Evolutionary conservation across 2,329 filamentous ascomycete genomes (phyloP).

Genomic region (Diplocarpon rosae): DNA sequence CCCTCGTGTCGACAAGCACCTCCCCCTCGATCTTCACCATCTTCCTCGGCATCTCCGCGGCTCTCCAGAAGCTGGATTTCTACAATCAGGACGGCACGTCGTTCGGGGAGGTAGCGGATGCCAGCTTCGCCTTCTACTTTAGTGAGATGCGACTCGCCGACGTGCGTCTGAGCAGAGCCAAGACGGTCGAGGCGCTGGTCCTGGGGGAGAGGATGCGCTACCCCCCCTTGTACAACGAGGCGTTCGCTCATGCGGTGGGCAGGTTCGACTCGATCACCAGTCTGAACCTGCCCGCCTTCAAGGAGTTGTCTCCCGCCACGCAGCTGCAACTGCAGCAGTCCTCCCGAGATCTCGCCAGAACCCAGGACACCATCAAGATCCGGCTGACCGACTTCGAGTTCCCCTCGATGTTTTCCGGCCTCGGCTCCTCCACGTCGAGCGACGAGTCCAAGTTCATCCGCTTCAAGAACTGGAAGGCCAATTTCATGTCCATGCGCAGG

Average conservation of each 20-base stretch:
- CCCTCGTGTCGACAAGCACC: slow-evolving; percentile 45
- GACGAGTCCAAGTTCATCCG: slow-evolving; percentile 66
- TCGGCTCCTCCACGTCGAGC: slow-evolving; percentile 72
- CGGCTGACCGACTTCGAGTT: slow-evolving; percentile 86
- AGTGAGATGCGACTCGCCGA: slow-evolving; percentile 70
- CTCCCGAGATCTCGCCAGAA: slow-evolving; percentile 65
- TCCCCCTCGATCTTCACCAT: slow-evolving; percentile 42
- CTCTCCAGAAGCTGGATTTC: slow-evolving; percentile 48
- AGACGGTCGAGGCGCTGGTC: slow-evolving; percentile 82
- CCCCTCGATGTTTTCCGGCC: slow-evolving; percentile 76
- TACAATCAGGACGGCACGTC: slow-evolving; percentile 43
- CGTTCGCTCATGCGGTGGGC: slow-evolving; percentile 82
- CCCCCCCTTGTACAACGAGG: slow-evolving; percentile 75
- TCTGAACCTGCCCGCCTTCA: slow-evolving; percentile 57
- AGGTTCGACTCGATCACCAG: slow-evolving; percentile 66
- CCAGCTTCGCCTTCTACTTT: slow-evolving; percentile 64
- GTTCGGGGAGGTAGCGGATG: slow-evolving; percentile 48
- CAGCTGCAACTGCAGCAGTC: slow-evolving; percentile 73
- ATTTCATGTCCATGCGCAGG: slow-evolving; percentile 64
- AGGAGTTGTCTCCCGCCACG: slow-evolving; percentile 58
- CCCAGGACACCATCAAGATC: slow-evolving; percentile 57
- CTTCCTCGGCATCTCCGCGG: slow-evolving; percentile 41
- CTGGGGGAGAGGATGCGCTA: slow-evolving; percentile 80
- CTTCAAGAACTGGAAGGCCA: slow-evolving; percentile 73
- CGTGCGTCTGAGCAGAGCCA: slow-evolving; percentile 70